Evolutionary conservation across 768 basidiomycete genomes (phyloP), one percentile per base, ranked within the genome.

Genomic region (Strobilomyces echinocephalus): DNA sequence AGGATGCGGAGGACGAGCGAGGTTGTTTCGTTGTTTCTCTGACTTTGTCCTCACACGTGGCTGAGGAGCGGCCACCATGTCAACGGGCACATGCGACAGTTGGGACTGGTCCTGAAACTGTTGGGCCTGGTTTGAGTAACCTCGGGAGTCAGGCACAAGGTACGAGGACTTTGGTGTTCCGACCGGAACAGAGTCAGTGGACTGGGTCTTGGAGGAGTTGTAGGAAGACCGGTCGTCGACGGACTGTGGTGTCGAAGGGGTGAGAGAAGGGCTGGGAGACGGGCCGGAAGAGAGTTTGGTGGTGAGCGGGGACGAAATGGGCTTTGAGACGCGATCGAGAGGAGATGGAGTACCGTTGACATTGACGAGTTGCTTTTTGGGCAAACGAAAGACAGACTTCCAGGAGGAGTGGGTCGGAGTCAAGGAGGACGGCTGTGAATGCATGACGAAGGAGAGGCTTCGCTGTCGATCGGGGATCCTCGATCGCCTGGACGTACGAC

Each of bases 341-440:
- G 78, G 67, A n/a, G n/a, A n/a, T n/a, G n/a, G n/a, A 43, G 81
- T 65, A 36, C 67, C 64, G 58, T 72, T 74, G 36, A 28, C 54
- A 39, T 60, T 65, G 21, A 73, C 58, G 33, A 76, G 31, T 2
- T 60, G 70, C 71, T 83, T 88, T 74, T 80, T 85, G 46, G 81
- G 82, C 53, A 89, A 74, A 56, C 87, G 82, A 73, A 91, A 84
- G 56, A 89, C 78, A 20, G 85, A 82, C 70, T 84, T 89, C 88
- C 88, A 91, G 48, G 68, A 67, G 2, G 65, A 58, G 55, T 62
- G 64, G 6, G 68, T 58, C 2, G 68, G 65, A 4, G 68, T 56
- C 55, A 63, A 55, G 12, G 65, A 50, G 2, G 63, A 43, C n/a
- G 67, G 40, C 0, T 55, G 49, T 1, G 67, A 45, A 41, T 68